Conservation (phyloP, 306 rosid genomes). For the Sindora glabra region DNA sequence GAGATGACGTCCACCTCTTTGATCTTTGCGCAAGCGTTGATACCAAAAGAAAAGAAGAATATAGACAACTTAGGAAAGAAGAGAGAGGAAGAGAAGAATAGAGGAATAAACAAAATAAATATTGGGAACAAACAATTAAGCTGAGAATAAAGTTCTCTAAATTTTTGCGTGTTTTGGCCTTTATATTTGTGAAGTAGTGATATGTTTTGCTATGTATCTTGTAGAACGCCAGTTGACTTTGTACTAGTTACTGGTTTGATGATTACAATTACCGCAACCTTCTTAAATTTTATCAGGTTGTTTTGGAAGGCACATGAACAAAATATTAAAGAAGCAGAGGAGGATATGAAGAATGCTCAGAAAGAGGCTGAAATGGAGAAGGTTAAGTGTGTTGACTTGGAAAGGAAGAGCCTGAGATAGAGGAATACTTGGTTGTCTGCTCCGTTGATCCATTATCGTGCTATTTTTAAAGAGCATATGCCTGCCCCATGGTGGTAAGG, state of each 20-base stretch:
- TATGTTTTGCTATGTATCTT: no score
- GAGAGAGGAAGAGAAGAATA: background rate
- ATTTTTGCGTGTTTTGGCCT: conserved; percentile 1
- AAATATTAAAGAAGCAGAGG: conserved; percentile 81
- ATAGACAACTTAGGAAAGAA: background rate
- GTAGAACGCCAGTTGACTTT: conserved; percentile 14
- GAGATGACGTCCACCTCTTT: no score
- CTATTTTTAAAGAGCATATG: conserved; percentile 26
- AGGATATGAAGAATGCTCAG: conserved; percentile 79
- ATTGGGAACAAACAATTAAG: background rate
- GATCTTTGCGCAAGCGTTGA: no score
- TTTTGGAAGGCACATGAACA: conserved; percentile 95
- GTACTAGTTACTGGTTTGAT: conserved; percentile 16
- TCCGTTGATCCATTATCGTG: conserved; percentile 34
- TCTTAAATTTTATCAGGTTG: conserved; percentile 68
- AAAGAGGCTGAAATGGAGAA: conserved; percentile 95
- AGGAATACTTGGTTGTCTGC: conserved; percentile 27
- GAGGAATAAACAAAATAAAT: background rate
- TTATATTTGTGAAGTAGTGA: background rate
- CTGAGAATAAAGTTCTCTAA: conserved; percentile 1
- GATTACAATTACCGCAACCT: conserved; percentile 75
- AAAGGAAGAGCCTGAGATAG: conserved; percentile 47
- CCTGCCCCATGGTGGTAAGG: conserved; percentile 25
- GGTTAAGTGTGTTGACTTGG: conserved; percentile 60
- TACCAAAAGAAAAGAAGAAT: background rate